Base-by-base conservation (phyloP, 805 yeast species). In the Lachancea quebecensis region DNA sequence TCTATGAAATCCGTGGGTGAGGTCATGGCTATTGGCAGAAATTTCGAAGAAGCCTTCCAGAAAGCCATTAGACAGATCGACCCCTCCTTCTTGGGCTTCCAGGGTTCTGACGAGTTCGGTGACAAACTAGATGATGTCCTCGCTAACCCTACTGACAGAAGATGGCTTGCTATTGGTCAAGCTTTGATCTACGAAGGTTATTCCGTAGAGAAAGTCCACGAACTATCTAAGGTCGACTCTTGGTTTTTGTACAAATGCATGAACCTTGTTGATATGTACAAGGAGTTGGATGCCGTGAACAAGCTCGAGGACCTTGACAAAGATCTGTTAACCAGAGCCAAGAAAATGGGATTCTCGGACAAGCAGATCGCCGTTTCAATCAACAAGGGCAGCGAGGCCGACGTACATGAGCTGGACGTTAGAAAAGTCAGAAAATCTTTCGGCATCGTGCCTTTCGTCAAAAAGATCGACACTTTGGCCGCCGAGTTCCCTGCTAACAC, bases 1-100 rank as follows among this genome's bases (percentile, higher is more conserved):
- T 81, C 97, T 37, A 91, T 91, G 99, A 91, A 91, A 69, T 90
- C 97, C 48, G 99, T 91, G 45, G 99, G 99, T 67, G 99, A 91
- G 70, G 99, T 91, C 48, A 91, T 91, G 99, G 95, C 96, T 38
- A 93, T 91, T 62, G 99, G 99, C 62, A 83, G 99, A 71, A 91
- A 82, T 53, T 91, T 91, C 64, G 99, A 91, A 73, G 99, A 91
- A 72, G 85, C 96, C 31, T 83, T 91, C 76, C 97, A 93, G 73
- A 91, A 91, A 75, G 98, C 98, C 37, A 81, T 91, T 54, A 82
- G 99, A 71, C 95, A 90, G 68, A 87, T 89, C 51, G 97, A 89
- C 62, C 96, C 97, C 35, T 81, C 95, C 2, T 80, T 78, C 52
- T 65, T 87, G 59, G 97, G 97, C 35, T 86, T 89, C 78, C 96